Base-by-base conservation (phyloP, 768 basidiomycete species). In the Cyathus striatus region DNA sequence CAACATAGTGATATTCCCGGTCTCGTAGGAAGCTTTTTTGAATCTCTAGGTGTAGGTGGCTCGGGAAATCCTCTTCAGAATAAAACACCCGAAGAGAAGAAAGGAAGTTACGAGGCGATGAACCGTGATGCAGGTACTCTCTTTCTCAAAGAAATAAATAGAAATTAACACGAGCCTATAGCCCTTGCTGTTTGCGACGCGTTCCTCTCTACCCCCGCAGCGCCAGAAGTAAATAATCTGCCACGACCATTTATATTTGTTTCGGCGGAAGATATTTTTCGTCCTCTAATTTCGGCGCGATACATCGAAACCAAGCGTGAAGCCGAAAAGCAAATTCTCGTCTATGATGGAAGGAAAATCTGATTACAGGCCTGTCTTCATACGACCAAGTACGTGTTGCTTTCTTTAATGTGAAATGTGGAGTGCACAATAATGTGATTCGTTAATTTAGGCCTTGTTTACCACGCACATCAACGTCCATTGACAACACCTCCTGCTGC, bases 281-380 rank as follows among this genome's bases (percentile, higher is more conserved):
- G 90, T 12, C 96, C 95, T 21, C 55, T 95, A 54, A 78, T 98
- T 39, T 81, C 93, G 22, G 72, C 78, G 0, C 69, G 87, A 25
- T 99, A 99, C 66, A 91, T 98, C 54, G 75, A 86, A 57, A 86
- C 90, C n/a, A 99, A 99, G 66, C 81, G 94, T 16, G 80, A 92
- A 54, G 92, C 96, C 6, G 96, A 99, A 59, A 56, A 63, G 25
- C 69, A 66, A 23, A 89, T 98, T 46, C 70, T 69, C 35, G 57
- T 67, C n/a, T 23, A 72, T 84, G 56, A 68, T 81, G 52, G 48
- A 49, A 16, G 58, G 59, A 36, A 62, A 63, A 18, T 55, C 73
- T 16, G 54, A 62, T 26, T 79, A 80, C 56, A 73, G 87, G 44
- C 83, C 79, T 6, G 79, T 95, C 14, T 89, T 87, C 62, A 75